Base-by-base conservation (phyloP, 2,329 filamentous ascomycete genomes). In the Aureobasidium mangrovei region DNA sequence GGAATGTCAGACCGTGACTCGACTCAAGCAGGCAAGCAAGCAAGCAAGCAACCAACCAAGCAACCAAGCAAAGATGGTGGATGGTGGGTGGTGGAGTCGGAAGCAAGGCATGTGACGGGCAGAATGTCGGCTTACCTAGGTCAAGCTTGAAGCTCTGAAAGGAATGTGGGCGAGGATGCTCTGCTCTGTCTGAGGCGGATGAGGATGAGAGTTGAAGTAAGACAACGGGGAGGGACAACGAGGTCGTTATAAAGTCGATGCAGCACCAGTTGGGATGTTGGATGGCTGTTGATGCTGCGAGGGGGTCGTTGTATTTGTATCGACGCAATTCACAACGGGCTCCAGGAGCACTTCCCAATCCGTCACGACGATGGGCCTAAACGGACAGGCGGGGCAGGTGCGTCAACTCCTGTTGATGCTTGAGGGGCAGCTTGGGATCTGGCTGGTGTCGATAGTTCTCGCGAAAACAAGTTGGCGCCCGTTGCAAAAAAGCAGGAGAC, bases 191-290 rank as follows among this genome's bases (percentile, higher is more conserved):
- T 43, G 49, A 53, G 48, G 39, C 18, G 32, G 27, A 40, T 31
- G 46, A 41, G 26, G 29, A 52, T 41, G 39, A 29, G 7, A 40
- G 41, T 29, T 29, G 9, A 54, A 46, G 53, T 54, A 54, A 54
- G 53, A 54, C 53, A 54, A 45, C 52, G 52, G 42, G 42, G 52
- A 46, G 52, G 52, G 41, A 54, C 42, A 54, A 54, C 53, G 53
- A 54, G 53, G 53, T 54, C 53, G 53, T 54, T 54, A 54, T 54
- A 54, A 54, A 44, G 29, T 46, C 53, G 53, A 42, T 54, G 52
- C 42, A 46, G 41, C 35, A 54, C 53, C 43, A 42, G 53, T 54
- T 47, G 27, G 52, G 53, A 54, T 54, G 53, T 54, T 54, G 53
- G 43, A 47, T 40, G 53, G 38, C 53, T 47, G 53, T 54, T 54